Evolutionary conservation across 208 protist species (phyloP).

Genomic region (Trypanosoma cruzi): DNA sequence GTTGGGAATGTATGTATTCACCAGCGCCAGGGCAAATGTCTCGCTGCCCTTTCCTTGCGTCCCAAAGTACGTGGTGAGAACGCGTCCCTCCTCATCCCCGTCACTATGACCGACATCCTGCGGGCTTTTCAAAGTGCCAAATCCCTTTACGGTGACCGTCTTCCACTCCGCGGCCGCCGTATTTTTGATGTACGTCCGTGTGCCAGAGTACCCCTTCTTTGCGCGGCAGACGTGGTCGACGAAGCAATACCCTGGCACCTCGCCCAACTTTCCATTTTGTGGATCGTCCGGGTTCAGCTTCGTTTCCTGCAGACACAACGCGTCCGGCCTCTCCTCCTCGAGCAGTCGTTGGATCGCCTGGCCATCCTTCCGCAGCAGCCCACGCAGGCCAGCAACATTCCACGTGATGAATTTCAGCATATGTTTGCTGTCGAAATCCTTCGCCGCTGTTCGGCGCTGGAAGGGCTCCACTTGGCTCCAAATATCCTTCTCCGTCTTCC

Average conservation of each 20-base stretch:
- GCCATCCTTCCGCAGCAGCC: conserved; percentile 76
- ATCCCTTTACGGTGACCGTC: conserved; percentile 10
- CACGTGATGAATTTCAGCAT: conserved; percentile 93
- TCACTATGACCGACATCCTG: background rate
- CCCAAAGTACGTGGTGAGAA: conserved; percentile 83
- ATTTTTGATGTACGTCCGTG: conserved; percentile 70
- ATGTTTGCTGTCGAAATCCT: conserved; percentile 52
- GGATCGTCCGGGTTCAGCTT: conserved; percentile 81
- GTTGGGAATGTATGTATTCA: conserved; percentile 95
- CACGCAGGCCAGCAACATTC: conserved; percentile 93
- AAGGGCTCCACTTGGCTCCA: conserved; percentile 70
- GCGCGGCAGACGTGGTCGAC: conserved; percentile 71
- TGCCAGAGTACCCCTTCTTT: conserved; percentile 92
- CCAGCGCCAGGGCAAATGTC: conserved; percentile 54
- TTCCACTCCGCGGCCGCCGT: conserved; percentile 14
- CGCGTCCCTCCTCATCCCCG: conserved; percentile 85
- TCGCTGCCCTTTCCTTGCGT: conserved; percentile 8
- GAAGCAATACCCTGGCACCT: conserved; percentile 74
- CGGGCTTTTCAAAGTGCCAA: background rate
- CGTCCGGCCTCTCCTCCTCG: conserved; percentile 67
- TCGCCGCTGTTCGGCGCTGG: conserved; percentile 40
- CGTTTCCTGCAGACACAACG: conserved; percentile 94
- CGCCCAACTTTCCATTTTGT: conserved; percentile 53
- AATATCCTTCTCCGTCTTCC: conserved; percentile 61
- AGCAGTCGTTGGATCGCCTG: conserved; percentile 55